Percentiles rank a stretch among this genome's conserved stretches.
phyloP scores from a whole-genome alignment of 1,284 basidiomycete genomes.

The Kwoniella shivajii region DNA sequence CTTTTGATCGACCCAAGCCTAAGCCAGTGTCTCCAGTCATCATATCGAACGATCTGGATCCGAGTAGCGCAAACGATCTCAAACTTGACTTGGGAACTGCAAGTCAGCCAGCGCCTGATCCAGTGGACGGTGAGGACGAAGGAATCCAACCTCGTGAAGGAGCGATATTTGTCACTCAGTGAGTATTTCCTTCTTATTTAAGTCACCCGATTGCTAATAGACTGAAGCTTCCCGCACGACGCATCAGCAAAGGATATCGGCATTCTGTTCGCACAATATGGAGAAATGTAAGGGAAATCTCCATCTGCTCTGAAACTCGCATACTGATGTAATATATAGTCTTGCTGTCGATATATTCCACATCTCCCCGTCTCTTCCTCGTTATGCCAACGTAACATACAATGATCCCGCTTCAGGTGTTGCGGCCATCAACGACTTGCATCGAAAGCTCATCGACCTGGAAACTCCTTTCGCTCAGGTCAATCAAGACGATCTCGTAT shows the following conservation, averaged over 20 bases:
- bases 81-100: conserved; percentile 12
- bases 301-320: not conserved
- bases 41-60: not conserved
- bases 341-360: conserved; percentile 53
- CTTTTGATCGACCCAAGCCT: conserved; percentile 39
- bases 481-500: conserved; percentile 36
- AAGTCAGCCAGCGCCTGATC: conserved; percentile 1
- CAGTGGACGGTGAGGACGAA: conserved; percentile 21
- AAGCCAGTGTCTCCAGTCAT: conserved; percentile 2
- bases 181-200: conserved; percentile 11
- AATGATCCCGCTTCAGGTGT: conserved; percentile 28
- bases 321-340: conserved; percentile 26
- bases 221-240: conserved; percentile 44
- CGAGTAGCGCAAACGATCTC: conserved; percentile 9
- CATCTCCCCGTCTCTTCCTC: conserved; percentile 40
- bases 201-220: not conserved
- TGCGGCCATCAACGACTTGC: conserved; percentile 36
- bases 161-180: conserved; percentile 49
- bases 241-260: conserved; percentile 50
- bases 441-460: conserved; percentile 39
- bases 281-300: conserved; percentile 44
- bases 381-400: conserved; percentile 51
- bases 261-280: conserved; percentile 52
- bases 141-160: conserved; percentile 28
- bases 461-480: conserved; percentile 34